phyloP scores from a whole-genome alignment of 495 filamentous ascomycete genomes.

The Xeromyces bisporus region DNA sequence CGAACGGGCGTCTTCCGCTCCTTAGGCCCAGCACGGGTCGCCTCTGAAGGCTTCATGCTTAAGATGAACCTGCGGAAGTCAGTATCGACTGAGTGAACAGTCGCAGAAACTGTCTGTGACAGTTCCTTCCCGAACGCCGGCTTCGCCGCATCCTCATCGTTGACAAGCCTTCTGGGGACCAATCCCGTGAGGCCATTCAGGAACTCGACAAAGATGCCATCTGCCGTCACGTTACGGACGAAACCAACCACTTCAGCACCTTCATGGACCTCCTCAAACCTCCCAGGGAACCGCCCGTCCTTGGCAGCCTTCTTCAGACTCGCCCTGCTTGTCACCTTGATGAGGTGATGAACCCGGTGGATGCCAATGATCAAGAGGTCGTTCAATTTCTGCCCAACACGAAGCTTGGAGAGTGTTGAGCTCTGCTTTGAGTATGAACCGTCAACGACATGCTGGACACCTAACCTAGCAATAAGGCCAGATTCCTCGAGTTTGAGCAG shows the following conservation, averaged over 20 bases:
- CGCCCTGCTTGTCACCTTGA: slow-evolving; percentile 63
- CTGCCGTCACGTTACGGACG: slow-evolving; percentile 62
- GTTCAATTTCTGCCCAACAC: slow-evolving; percentile 60
- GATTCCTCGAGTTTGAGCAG: slow-evolving; percentile 55
- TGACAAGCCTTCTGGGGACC: slow-evolving; percentile 56
- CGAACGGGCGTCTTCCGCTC: slow-evolving; percentile 13
- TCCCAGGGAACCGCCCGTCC: slow-evolving; percentile 42
- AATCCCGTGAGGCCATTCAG: slow-evolving; percentile 59
- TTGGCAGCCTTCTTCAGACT: slow-evolving; percentile 60
- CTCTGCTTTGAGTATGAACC: slow-evolving; percentile 56
- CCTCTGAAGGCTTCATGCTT: slow-evolving; percentile 34
- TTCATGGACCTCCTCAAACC: slow-evolving; percentile 51
- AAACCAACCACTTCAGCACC: slow-evolving; percentile 61
- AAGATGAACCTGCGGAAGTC: slow-evolving; percentile 41
- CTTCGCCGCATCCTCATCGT: slow-evolving; percentile 44
- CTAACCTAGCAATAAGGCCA: slow-evolving; percentile 57
- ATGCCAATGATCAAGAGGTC: slow-evolving; percentile 78
- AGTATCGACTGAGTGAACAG: slow-evolving; percentile 51
- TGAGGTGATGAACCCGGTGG: slow-evolving; percentile 49
- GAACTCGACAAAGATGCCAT: slow-evolving; percentile 69
- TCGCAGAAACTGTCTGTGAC: slow-evolving; percentile 51
- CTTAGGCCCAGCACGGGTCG: slow-evolving; percentile 16
- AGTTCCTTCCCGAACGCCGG: slow-evolving; percentile 60
- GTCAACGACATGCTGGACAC: slow-evolving; percentile 65
- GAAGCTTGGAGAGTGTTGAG: slow-evolving; percentile 57